phyloP scores from a whole-genome alignment of 2,329 filamentous ascomycete species.

The Sclerotinia sclerotiorum region DNA sequence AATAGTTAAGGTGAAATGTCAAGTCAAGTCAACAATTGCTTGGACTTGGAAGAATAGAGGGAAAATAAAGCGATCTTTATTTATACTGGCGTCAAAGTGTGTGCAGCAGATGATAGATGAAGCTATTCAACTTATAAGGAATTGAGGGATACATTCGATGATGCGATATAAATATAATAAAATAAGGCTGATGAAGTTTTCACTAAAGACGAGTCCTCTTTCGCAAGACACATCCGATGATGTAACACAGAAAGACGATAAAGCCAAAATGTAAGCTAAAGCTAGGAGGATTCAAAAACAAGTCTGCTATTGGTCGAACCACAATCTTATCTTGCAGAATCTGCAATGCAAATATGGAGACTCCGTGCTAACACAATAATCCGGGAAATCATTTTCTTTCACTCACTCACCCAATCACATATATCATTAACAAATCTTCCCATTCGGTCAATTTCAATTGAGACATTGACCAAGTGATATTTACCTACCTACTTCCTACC shows the following conservation, averaged over 20 bases:
- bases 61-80: background rate
- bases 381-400: constrained; percentile 21
- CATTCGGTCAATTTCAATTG: constrained; percentile 2
- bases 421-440: constrained; percentile 1
- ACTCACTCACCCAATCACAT: constrained; percentile 20
- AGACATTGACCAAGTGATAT: constrained; percentile 18
- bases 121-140: background rate
- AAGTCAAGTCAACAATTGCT: too few species aligned
- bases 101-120: background rate
- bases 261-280: background rate
- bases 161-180: background rate
- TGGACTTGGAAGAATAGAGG: too few species aligned
- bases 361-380: background rate
- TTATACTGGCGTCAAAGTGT: background rate
- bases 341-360: background rate
- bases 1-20: too few species aligned
- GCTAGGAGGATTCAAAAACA: background rate
- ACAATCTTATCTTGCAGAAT: constrained; percentile 18
- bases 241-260: background rate
- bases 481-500: too few species aligned
- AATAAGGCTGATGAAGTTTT: background rate
- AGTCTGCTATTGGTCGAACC: background rate
- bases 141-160: background rate
- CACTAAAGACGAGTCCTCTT: too few species aligned
- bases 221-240: background rate